phyloP scores from a whole-genome alignment of 2,329 filamentous ascomycete species.

The Chrysosporium keratinophilum region DNA sequence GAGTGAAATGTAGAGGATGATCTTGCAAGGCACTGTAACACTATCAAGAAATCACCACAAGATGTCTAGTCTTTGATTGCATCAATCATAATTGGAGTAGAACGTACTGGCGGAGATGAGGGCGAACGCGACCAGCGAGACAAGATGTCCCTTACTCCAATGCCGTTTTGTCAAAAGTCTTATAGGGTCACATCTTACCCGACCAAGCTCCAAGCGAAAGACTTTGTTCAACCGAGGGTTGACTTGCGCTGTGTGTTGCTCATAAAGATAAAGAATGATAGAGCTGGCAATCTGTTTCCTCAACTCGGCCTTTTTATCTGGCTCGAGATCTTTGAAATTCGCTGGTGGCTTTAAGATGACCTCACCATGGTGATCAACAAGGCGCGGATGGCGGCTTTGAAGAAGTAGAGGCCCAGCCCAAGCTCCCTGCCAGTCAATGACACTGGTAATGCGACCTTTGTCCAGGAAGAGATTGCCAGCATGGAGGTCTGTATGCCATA shows the following conservation, averaged over 20 bases:
- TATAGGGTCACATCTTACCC: constrained; percentile 19
- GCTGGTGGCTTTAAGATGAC: constrained; percentile 20
- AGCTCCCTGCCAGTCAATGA: constrained; percentile 24
- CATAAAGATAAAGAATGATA: neutral
- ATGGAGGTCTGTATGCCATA: constrained; percentile 36
- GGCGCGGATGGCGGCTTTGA: neutral
- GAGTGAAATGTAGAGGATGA: too few relatives aligned
- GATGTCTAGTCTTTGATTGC: too few relatives aligned
- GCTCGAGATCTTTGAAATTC: constrained; percentile 17
- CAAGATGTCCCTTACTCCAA: too few relatives aligned
- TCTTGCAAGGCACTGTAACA: too few relatives aligned
- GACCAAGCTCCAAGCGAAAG: constrained; percentile 3
- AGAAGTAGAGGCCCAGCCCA: constrained; percentile 4
- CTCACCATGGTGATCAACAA: constrained; percentile 20
- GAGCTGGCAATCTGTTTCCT: constrained; percentile 1
- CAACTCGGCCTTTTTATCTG: constrained; percentile 1
- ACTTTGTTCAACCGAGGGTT: constrained; percentile 3
- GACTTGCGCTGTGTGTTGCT: constrained; percentile 3
- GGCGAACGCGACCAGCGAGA: too few relatives aligned
- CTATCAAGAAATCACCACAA: too few relatives aligned
- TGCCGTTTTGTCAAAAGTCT: too few relatives aligned
- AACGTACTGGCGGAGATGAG: too few relatives aligned
- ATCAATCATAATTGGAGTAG: too few relatives aligned
- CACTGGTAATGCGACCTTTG: constrained; percentile 23
- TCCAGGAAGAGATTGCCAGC: constrained; percentile 33